A percentile compares a stretch with the other conserved stretches of the same genome.
Evolutionary conservation across 2,329 filamentous ascomycete genomes (phyloP).

Genomic region (Escovopsis sp.): DNA sequence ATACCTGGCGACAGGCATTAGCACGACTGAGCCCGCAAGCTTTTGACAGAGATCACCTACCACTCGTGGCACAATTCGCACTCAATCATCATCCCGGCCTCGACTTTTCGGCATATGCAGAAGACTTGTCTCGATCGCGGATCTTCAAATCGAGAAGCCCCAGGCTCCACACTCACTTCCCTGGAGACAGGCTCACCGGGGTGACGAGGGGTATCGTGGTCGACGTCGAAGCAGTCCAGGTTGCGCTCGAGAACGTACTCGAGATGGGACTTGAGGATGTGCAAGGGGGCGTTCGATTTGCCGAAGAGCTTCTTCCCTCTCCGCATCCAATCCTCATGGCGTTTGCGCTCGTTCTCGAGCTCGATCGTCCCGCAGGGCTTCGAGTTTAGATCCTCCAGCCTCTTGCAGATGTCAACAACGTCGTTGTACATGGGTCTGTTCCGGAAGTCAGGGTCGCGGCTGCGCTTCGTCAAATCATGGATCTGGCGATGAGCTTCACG

Average conservation of each 20-base stretch:
- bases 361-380: constrained; percentile 85
- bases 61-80: constrained; percentile 97
- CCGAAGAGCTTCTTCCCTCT: constrained; percentile 95
- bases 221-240: constrained; percentile 76
- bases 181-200: constrained; percentile 86
- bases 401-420: constrained; percentile 79
- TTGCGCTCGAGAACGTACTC: constrained; percentile 86
- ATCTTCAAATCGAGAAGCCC: constrained; percentile 41
- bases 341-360: constrained; percentile 83
- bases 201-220: constrained; percentile 67
- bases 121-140: constrained; percentile 65
- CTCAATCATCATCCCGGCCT: constrained; percentile 99
- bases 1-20: constrained; percentile 44
- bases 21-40: neutral
- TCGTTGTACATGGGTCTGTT: constrained; percentile 78
- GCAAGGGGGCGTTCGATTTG: constrained; percentile 90
- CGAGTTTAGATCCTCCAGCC: constrained; percentile 75
- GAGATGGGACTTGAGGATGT: constrained; percentile 91
- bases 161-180: constrained; percentile 48
- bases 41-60: constrained; percentile 32
- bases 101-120: constrained; percentile 84
- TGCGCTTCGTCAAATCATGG: constrained; percentile 62
- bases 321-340: constrained; percentile 98
- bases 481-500: constrained; percentile 87
- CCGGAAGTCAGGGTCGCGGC: constrained; percentile 56